Conservation (phyloP, 495 filamentous ascomycete genomes). For the Tuber indicum region DNA sequence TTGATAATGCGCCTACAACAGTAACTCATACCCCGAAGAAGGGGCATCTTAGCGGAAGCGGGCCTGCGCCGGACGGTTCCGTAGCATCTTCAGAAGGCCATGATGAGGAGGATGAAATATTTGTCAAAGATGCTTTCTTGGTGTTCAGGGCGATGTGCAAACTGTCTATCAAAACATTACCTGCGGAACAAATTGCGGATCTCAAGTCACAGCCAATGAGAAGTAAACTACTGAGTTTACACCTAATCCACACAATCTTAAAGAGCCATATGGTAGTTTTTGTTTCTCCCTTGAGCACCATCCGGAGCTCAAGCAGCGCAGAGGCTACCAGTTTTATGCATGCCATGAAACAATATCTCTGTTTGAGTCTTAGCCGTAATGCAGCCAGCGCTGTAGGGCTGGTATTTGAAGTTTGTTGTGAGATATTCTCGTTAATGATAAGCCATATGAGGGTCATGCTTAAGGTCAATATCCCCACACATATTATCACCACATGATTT, state of each 20-base stretch:
- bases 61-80: conserved; percentile 48
- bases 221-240: conserved; percentile 89
- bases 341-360: conserved; percentile 91
- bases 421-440: conserved; percentile 96
- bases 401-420: conserved; percentile 92
- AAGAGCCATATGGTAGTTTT: conserved; percentile 86
- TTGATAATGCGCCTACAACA: conserved; percentile 85
- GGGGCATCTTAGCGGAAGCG: conserved; percentile 49
- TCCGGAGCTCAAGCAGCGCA: conserved; percentile 73
- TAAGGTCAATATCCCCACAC: conserved; percentile 55
- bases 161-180: conserved; percentile 81
- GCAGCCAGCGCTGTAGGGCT: conserved; percentile 82
- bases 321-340: conserved; percentile 89
- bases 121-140: conserved; percentile 90
- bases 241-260: conserved; percentile 86
- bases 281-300: conserved; percentile 79
- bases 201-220: conserved; percentile 91
- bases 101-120: conserved; percentile 93
- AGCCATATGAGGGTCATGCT: conserved; percentile 88
- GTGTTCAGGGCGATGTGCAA: conserved; percentile 98
- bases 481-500: background rate
- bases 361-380: conserved; percentile 87
- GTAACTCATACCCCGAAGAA: conserved; percentile 63
- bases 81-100: conserved; percentile 55
- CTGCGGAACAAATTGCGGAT: conserved; percentile 85